A percentile compares a stretch with the other conserved stretches of the same genome.
Conservation (phyloP, 345 rosid genomes). For the Linum usitatissimum region DNA sequence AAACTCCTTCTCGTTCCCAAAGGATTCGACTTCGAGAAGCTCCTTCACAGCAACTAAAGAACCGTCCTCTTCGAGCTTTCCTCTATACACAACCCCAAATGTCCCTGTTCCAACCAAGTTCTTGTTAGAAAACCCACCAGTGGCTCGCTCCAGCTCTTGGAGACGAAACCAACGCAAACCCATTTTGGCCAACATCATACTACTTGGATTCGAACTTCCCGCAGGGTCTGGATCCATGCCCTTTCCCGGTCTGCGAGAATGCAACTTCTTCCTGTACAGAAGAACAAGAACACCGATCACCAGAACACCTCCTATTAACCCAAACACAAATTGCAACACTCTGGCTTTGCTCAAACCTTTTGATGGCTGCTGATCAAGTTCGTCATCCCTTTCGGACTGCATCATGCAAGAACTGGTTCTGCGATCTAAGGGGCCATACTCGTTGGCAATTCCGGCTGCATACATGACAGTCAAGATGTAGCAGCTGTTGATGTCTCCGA, state of each 20-base stretch:
- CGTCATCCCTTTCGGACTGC: slow-evolving; percentile 18
- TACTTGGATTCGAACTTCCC: slow-evolving; percentile 21
- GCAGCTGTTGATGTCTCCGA: slow-evolving; percentile 37
- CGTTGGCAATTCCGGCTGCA: slow-evolving; percentile 68
- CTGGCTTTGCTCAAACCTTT: slow-evolving; percentile 21
- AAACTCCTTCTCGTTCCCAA: slow-evolving; percentile 62
- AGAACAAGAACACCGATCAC: slow-evolving; percentile 30
- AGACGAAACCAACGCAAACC: slow-evolving; percentile 70
- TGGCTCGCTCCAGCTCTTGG: slow-evolving; percentile 73
- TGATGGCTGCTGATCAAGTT: neutral
- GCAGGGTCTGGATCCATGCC: slow-evolving; percentile 20
- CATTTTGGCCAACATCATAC: slow-evolving; percentile 29
- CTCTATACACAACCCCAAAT: slow-evolving; percentile 73
- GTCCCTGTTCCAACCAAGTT: slow-evolving; percentile 87
- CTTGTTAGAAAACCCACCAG: slow-evolving; percentile 49
- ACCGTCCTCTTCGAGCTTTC: slow-evolving; percentile 48
- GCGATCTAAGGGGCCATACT: slow-evolving; percentile 62
- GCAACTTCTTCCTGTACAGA: slow-evolving; percentile 39
- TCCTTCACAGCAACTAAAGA: slow-evolving; percentile 68
- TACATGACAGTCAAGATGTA: slow-evolving; percentile 54
- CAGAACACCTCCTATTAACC: slow-evolving; percentile 46
- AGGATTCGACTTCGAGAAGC: slow-evolving; percentile 59
- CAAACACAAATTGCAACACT: slow-evolving; percentile 31
- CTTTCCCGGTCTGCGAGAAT: slow-evolving; percentile 52
- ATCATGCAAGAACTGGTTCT: slow-evolving; percentile 54